Base-by-base conservation (phyloP, 768 basidiomycete species). In the Lentinula detonsa region DNA sequence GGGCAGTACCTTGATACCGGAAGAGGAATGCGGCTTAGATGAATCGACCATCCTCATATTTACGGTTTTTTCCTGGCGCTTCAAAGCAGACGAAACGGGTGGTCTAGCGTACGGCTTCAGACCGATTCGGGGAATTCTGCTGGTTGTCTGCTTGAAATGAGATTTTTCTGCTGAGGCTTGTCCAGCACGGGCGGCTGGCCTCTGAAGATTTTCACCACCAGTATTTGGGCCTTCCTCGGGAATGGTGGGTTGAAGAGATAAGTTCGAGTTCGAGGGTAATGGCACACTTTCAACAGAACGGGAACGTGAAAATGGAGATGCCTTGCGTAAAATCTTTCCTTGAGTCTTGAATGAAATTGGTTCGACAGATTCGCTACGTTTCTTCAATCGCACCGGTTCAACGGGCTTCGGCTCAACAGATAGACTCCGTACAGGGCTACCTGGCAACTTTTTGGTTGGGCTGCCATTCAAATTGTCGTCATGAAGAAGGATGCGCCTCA, bases 91-190 rank as follows among this genome's bases (percentile, higher is more conserved):
- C 42, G 63, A 61, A 21, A 64, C 49, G 54, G 37, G 10, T 4
- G 76, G 76, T 61, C 83, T 77, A 34, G 78, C 72, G 69, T 87
- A 88, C 2, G 85, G 86, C 58, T 86, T 87, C 28, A 69, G 70
- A 39, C 78, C 78, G 45, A 84, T 83, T 61, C 86, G 78, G 16
- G 86, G 86, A 65, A 88, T 88, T 68, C 78, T 78, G 70, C 86
- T 85, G 0, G 75, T 78, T 7, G 75, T 70, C 63, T 85, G 82
- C 66, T 79, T 83, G 57, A 86, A 67, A 49, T 63, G 76, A 16
- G 82, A 82, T 59, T 79, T 81, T 57, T 40, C 70, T 68, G 34
- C 66, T 65, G 65, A 50, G 34, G 59, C 62, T 15, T 61, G 50
- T 0, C 54, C 42, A 59, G n/a, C 51, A 34, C 53, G 23, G 35